Base-by-base conservation (phyloP, 2,329 filamentous ascomycete species). In the Pseudogymnoascus sp. region DNA sequence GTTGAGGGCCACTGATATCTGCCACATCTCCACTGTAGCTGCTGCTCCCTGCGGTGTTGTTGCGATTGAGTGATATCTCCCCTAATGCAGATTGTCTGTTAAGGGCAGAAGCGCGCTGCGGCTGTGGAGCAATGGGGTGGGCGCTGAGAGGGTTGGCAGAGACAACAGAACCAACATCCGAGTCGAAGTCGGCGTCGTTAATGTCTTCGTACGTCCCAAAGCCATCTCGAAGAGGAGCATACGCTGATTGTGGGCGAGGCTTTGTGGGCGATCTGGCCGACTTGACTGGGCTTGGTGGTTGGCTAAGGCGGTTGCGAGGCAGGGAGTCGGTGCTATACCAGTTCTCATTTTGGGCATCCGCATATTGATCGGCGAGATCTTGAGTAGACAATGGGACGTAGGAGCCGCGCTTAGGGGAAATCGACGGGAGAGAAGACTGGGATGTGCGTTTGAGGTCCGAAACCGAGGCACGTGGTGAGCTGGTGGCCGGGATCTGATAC, bases 361-460 rank as follows among this genome's bases (percentile, higher is more conserved):
- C 34, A 39, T 38, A 58, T 18, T 39, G 37, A 30, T 38, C 37
- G 9, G 20, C 57, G 9, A 32, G 47, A 38, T 58, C 57, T 30
- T 38, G 57, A n/a, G 57, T 39, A n/a, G 20, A 12, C 3, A 58
- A 32, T 34, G 32, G 57, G 14, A 34, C 20, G 7, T 58, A 58
- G 57, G 34, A 38, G n/a, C 57, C 57, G 14, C 57, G 32, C 12
- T 58, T 58, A n/a, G 34, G 57, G 7, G 57, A 58, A 38, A 39
- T 4, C 34, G 35, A 37, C 14, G 58, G 35, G 22, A 59, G 39
- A 25, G 30, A 66, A 1, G 67, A 70, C 4, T 74, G 74, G 1
- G 82, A 80, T 47, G 76, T 74, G 34, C 77, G 77, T 62, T 81
- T 81, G 8, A 79, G 72, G 14, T 79, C 72, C 14, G 74, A 73